phyloP scores from a whole-genome alignment of 208 protist genomes.

The Leptomonas pyrrhocoris region DNA sequence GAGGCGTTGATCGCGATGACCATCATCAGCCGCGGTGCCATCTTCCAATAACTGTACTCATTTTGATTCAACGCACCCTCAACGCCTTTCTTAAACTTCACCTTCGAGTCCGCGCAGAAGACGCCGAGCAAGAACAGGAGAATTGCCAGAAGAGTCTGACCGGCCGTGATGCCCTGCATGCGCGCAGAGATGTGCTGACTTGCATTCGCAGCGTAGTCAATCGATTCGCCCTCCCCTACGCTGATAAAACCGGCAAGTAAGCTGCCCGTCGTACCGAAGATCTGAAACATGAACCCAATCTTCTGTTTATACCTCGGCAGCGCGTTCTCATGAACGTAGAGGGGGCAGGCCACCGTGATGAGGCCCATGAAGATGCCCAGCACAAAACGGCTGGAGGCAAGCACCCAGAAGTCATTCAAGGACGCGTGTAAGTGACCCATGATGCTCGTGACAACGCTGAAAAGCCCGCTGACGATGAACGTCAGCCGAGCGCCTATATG shows the following conservation, averaged over 20 bases:
- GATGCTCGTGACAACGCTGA: conserved; percentile 36
- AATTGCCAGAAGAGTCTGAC: conserved; percentile 35
- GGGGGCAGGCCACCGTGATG: conserved; percentile 40
- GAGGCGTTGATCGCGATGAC: conserved; percentile 38
- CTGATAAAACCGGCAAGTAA: conserved; percentile 53
- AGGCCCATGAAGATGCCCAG: conserved; percentile 50
- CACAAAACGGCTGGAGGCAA: conserved; percentile 53
- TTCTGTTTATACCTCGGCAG: conserved; percentile 24
- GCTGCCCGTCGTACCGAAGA: conserved; percentile 52
- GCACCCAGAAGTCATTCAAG: conserved; percentile 46
- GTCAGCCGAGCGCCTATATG: conserved; percentile 36
- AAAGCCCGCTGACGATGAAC: conserved; percentile 50
- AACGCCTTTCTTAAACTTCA: conserved; percentile 15
- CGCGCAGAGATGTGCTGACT: conserved; percentile 36
- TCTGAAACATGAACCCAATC: conserved; percentile 53
- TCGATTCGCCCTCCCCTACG: conserved; percentile 29
- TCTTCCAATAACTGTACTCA: conserved; percentile 27
- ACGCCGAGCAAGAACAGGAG: conserved; percentile 30
- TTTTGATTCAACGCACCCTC: conserved; percentile 1
- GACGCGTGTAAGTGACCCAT: conserved; percentile 37
- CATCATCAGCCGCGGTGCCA: conserved; percentile 41
- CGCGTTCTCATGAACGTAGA: conserved; percentile 60
- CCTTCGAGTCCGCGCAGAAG: conserved; percentile 14
- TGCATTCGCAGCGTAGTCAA: conserved; percentile 23
- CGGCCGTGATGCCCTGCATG: conserved; percentile 47